Base-by-base conservation (phyloP, 257 asterid genomes). In the Echites panduratus region DNA sequence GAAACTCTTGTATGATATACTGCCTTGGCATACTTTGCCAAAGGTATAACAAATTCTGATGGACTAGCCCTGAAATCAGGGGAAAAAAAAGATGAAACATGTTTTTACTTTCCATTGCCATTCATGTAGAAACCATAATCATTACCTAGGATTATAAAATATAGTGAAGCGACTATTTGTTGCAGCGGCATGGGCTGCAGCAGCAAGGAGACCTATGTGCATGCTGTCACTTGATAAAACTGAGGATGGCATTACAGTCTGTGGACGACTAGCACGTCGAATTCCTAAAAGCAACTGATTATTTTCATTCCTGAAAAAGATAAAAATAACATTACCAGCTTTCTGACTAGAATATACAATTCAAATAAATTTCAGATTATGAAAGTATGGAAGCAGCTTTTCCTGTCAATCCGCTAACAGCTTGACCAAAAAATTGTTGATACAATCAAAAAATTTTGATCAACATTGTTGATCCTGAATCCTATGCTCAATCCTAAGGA, bases 121-220 rank as follows among this genome's bases (percentile, higher is more conserved):
- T 50, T 19, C 4, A 35, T 11, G 35, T 32, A 41, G 7, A 20
- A 41, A 43, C 40, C 40, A 35, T 17, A 80, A 59, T 0, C 17
- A 48, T 75, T 77, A 92, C 97, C 97, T 89, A 44, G 97, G 97
- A 84, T 92, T 92, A 75, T 79, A 92, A 85, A 89, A 92, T 79
- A 92, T 85, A 53, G 93, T 88, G 85, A 92, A 90, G 70, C 98
- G 96, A 74, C 95, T 92, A 82, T 87, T 92, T 24, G 98, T 92
- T 7, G 96, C 89, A 10, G 96, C 92, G 43, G 98, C 98, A 86
- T 90, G 96, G 76, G 98, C 92, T 59, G 98, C 96, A n/a, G 96
- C 98, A 73, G 98, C 96, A 72, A 92, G 96, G 79, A 92, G 96
- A 72, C 98, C 98, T 54, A 92, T 92, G 84, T 92, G 98, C 96